Conservation (phyloP, 2,329 filamentous ascomycete species). For the Diaporthe ilicicola region DNA sequence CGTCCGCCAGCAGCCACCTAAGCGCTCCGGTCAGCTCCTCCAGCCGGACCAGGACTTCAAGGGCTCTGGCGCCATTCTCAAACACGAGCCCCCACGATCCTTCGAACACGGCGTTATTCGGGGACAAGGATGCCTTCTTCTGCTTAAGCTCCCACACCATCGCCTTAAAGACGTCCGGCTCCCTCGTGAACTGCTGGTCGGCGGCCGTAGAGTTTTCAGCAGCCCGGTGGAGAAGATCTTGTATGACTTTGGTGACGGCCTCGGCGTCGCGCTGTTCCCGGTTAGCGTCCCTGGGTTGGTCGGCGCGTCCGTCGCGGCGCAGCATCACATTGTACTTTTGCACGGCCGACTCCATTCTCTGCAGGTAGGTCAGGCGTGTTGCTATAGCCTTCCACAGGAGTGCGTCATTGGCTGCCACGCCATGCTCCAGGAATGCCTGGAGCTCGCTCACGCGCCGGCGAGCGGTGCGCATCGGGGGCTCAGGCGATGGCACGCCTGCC, state of each 20-base stretch:
- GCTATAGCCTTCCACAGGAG: neutral
- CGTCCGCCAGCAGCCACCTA: neutral
- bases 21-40: neutral
- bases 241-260: neutral
- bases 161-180: neutral
- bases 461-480: neutral
- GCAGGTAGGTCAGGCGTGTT: neutral
- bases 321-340: neutral
- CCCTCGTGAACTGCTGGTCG: neutral
- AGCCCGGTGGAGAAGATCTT: neutral
- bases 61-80: neutral
- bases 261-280: neutral
- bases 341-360: neutral
- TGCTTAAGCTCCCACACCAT: neutral
- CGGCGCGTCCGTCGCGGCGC: neutral
- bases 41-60: neutral
- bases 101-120: neutral
- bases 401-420: neutral
- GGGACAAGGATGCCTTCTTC: neutral
- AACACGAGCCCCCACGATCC: neutral
- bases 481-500: neutral
- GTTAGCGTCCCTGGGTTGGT: neutral
- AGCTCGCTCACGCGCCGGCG: neutral
- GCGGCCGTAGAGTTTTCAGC: neutral
- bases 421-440: neutral